Percentiles rank a stretch among this genome's conserved stretches.
These are phyloP conservation scores for Alternaria gaisen DNA, from an alignment of 2,329 filamentous ascomycete genomes.

Conservation along the genomic window DNA sequence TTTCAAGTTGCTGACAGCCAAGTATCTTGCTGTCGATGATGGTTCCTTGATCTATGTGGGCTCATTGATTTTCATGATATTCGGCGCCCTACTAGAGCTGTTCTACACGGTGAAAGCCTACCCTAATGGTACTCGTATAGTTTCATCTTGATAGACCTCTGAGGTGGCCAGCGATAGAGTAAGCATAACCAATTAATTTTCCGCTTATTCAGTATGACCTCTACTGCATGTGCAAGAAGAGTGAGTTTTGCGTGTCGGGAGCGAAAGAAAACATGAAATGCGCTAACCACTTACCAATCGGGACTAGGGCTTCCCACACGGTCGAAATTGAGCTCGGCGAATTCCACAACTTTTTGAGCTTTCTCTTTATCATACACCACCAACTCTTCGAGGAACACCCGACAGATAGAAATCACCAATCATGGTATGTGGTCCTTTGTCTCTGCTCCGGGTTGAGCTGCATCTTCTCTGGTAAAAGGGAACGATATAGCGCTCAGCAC, in stretches of 20 bases:
- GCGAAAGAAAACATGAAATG: neutral
- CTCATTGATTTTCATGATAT: neutral
- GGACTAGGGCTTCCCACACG: slow-evolving; percentile 11
- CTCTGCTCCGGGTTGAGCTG: neutral
- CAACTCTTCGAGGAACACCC: slow-evolving; percentile 57
- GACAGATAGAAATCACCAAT: slow-evolving; percentile 52
- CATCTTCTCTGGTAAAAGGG: neutral
- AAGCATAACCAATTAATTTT: neutral
- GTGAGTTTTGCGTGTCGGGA: neutral
- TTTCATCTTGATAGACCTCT: neutral
- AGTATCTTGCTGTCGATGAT: neutral
- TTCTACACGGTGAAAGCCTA: neutral
- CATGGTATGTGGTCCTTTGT: slow-evolving; percentile 47
- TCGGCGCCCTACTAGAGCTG: neutral
- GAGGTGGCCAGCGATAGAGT: no score
- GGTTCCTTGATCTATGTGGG: neutral
- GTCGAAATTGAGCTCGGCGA: slow-evolving; percentile 25
- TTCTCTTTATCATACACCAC: slow-evolving; percentile 30
- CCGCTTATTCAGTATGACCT: neutral
- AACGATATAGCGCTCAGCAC: neutral
- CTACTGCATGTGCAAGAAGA: neutral
- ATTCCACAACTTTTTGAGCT: slow-evolving; percentile 26
- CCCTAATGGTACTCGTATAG: neutral
- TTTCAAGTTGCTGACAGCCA: neutral
- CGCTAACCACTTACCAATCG: slow-evolving; percentile 15